Evolutionary conservation across 139 green algal genomes (phyloP), one percentile per base, ranked within the genome.

Genomic region (Spirogloea muscicola): DNA sequence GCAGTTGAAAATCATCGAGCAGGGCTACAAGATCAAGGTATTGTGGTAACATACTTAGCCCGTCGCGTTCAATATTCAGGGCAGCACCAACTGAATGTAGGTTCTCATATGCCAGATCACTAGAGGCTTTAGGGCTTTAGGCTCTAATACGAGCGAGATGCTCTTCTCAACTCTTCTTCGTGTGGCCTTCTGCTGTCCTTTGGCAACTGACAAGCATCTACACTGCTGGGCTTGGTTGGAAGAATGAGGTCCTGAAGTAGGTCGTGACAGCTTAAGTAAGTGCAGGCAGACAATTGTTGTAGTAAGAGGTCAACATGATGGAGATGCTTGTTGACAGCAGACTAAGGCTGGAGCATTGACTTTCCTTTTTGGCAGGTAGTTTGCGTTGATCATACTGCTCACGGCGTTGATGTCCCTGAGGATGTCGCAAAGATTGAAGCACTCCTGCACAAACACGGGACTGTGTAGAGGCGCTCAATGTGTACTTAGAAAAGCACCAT

Each of bases 11-110:
- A 77, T 90, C 41, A 38, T 93, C 34, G 88, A 92, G 79, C 84
- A 91, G 29, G 88, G 88, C 2, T 89, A 91, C 75, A 86, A 84
- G 57, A 91, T 92, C 39, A 92, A 90, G 79, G 84, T 86, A 2
- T 68, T 13, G 5, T 68, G 43, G n/a, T 68, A 6, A 36, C 10
- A 31, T 4, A 68, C 9, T 68, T 51, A 31, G 29, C 44, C 43
- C 29, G 3, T 3, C 59, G 39, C 39, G 6, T 58, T 21, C 5
- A 5, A 58, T 9, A 6, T 27, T 10, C 27, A 41, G 3, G 9
- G 6, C 13, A 6, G n/a, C 10, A 6, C 6, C 33, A 58, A 6
- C 6, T 29, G 5, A 6, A 36, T 29, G 46, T 5, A 68, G 27
- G 5, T 51, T 7, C 25, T 3, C 25, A 4, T 4, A 13, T 5